Conservation (phyloP, 768 basidiomycete genomes). For the Coprinellus aureogranulatus region DNA sequence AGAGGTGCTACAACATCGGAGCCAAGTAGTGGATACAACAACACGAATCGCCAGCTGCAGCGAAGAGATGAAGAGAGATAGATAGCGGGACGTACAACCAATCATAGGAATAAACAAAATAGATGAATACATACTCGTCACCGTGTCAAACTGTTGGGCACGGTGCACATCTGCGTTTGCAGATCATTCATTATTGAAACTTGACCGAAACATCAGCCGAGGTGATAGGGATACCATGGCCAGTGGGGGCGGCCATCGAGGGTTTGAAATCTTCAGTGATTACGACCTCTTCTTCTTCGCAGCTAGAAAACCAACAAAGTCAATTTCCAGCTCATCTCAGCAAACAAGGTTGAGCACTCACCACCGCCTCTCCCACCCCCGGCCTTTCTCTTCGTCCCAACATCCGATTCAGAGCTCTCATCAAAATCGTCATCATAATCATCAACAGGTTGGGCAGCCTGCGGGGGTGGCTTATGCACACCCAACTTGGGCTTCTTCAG, state of each 20-base stretch:
- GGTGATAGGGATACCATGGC: no score
- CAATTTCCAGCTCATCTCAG: not conserved
- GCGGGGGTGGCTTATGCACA: slow-evolving; percentile 10
- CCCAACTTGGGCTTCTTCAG: slow-evolving; percentile 24
- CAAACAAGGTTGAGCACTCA: slow-evolving; percentile 3
- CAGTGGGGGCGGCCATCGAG: not conserved
- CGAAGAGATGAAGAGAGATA: not conserved
- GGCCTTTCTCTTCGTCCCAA: slow-evolving; percentile 16
- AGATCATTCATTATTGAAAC: not conserved
- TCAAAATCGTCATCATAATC: slow-evolving; percentile 6
- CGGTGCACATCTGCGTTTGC: not conserved
- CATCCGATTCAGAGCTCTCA: not conserved
- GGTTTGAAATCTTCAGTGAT: not conserved
- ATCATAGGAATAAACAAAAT: not conserved
- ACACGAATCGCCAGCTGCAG: not conserved
- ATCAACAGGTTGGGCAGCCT: slow-evolving; percentile 14
- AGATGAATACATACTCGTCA: not conserved
- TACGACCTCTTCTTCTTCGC: slow-evolving; percentile 32
- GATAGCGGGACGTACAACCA: not conserved
- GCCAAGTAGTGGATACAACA: not conserved
- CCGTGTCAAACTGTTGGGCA: no score
- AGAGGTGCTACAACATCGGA: not conserved
- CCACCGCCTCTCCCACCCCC: slow-evolving; percentile 14
- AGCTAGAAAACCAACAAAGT: slow-evolving; percentile 5
- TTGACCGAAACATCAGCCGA: no score